Base-by-base conservation (phyloP, 768 basidiomycete genomes). In the Mycena maculata region DNA sequence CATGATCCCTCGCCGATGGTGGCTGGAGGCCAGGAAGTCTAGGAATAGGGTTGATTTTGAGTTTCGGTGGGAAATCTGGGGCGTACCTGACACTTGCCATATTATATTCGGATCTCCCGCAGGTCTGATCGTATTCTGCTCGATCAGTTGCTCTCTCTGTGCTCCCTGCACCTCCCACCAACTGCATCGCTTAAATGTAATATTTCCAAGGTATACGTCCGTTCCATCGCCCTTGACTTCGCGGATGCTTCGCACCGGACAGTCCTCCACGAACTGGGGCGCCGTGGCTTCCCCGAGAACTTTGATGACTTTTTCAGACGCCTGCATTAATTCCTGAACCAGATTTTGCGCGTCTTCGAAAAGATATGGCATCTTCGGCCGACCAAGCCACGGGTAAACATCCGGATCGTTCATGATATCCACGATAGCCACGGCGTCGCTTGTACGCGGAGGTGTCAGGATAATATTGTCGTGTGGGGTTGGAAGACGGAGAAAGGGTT, bases 1-100 rank as follows among this genome's bases (percentile, higher is more conserved):
- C 92, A 93, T 93, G 67, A 93, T 92, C 0, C 92, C 91, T 69
- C 79, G 82, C 31, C 90, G 83, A 63, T 92, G 91, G 72, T 90
- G 85, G 36, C 84, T 85, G 18, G 87, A 81, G 7, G 82, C 84
- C 44, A 92, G 76, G 67, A 84, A 91, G 72, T 90, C 91, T 92
- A 45, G 15, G 1, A 9, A 3, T 25, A 2, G 16, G 7, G 16
- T 53, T 22, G 33, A 16, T 15, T 25, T 10, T 5, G 16, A 25
- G 10, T 7, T 22, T 31, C 6, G 27, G 9, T 6, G 9, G 2
- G 18, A 12, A 7, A 20, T 23, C 8, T 36, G 33, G 13, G 23
- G 65, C 84, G 15, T 74, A 91, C 91, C 83, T 68, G 89, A 91
- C 39, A 92, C 75, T 16, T 80, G 82, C 88, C 88, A 92, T 4